Evolutionary conservation across 139 green algal species (phyloP).

Genomic region (Auxenochlorella protothecoides): DNA sequence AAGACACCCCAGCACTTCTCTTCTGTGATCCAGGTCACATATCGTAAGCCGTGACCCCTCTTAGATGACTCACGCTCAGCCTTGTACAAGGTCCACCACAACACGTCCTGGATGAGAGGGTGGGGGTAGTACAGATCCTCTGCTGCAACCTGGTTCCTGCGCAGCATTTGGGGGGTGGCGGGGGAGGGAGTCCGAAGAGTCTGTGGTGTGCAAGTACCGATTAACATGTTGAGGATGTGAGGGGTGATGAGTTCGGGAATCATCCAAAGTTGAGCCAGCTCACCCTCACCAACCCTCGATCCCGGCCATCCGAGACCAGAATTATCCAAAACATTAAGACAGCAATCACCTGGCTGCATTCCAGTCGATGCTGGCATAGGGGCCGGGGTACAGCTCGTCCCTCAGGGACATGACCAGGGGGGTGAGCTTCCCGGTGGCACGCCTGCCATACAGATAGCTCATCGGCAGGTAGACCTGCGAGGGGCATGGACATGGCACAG

Average conservation of each 20-base stretch:
- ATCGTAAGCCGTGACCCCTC: slow-evolving; percentile 1
- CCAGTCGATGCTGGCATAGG: slow-evolving; percentile 89
- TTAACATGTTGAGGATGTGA: not conserved
- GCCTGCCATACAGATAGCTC: slow-evolving; percentile 88
- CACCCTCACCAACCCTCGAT: not conserved
- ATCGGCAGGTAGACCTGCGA: slow-evolving; percentile 96
- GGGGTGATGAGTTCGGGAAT: too few species aligned
- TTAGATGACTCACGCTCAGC: slow-evolving; percentile 27
- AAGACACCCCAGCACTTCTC: too few species aligned
- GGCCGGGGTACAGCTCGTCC: slow-evolving; percentile 74
- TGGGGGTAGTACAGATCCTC: slow-evolving; percentile 99
- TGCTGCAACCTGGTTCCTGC: slow-evolving; percentile 67
- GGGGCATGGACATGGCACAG: too few species aligned
- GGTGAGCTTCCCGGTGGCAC: slow-evolving; percentile 52
- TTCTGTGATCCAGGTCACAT: too few species aligned
- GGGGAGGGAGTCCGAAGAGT: not conserved
- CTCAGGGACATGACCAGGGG: slow-evolving; percentile 35
- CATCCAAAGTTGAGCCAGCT: too few species aligned
- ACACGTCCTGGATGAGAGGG: slow-evolving; percentile 75
- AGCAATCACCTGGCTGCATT: slow-evolving; percentile 44
- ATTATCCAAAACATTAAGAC: too few species aligned
- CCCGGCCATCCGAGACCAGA: too few species aligned
- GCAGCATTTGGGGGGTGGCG: not conserved
- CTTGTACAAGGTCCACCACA: slow-evolving; percentile 86
- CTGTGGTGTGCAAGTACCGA: not conserved